Conservation (phyloP, 306 rosid genomes). For the Fagus crenata region DNA sequence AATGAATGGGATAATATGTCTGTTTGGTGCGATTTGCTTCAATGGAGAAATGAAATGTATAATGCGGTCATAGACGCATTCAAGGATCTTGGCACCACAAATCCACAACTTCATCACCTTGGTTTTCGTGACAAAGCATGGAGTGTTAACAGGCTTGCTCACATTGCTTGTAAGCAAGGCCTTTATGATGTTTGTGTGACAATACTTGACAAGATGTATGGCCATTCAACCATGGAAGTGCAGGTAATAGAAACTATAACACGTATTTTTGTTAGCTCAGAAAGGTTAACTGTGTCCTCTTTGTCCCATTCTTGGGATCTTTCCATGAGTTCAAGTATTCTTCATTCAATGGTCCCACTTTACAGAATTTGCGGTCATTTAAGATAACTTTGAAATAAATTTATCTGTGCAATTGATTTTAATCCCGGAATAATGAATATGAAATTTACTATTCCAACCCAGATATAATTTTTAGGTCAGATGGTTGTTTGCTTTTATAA, state of each 20-base stretch:
- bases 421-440: neutral
- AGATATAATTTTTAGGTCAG: neutral
- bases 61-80: conserved; percentile 92
- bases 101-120: conserved; percentile 92
- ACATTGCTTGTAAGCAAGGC: conserved; percentile 92
- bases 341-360: neutral
- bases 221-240: conserved; percentile 98
- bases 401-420: neutral
- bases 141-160: conserved; percentile 98
- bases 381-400: neutral
- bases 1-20: conserved; percentile 99
- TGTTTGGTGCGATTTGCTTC: conserved; percentile 97
- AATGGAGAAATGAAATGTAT: conserved; percentile 99
- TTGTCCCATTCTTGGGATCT: conserved; percentile 7
- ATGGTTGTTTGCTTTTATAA: conserved; percentile 8
- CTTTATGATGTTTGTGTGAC: conserved; percentile 88
- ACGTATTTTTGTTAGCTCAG: neutral
- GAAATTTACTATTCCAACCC: neutral
- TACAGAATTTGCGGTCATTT: neutral
- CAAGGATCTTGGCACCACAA: conserved; percentile 76
- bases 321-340: neutral
- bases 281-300: conserved; percentile 10
- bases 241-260: conserved; percentile 56
- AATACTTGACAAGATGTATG: conserved; percentile 91
- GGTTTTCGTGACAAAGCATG: conserved; percentile 99